phyloP scores from a whole-genome alignment of 306 rosid species.

The Glycine latifolia region DNA sequence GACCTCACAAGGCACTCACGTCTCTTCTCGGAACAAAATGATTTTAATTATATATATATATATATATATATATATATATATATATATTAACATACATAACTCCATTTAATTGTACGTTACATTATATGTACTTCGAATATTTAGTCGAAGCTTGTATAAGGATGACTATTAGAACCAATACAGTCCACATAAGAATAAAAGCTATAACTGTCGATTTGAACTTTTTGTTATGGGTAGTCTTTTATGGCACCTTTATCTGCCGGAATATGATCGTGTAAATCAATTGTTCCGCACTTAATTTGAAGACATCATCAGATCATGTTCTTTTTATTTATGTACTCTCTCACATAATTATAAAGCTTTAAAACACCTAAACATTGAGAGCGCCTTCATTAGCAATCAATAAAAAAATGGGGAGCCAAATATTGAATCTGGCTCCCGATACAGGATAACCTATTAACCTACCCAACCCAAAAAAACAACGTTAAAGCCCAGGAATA shows the following conservation, averaged over 20 bases:
- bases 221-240: too few relatives aligned
- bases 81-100: too few relatives aligned
- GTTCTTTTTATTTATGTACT: not conserved
- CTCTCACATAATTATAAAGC: not conserved
- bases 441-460: conserved; percentile 15
- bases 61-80: too few relatives aligned
- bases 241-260: too few relatives aligned
- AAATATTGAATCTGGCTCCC: conserved; percentile 13
- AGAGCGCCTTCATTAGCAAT: conserved; percentile 32
- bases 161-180: not conserved
- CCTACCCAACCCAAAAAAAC: not conserved
- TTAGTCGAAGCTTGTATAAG: too few relatives aligned
- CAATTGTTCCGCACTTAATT: too few relatives aligned
- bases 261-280: too few relatives aligned
- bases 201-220: too few relatives aligned
- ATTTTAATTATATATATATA: too few relatives aligned
- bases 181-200: too few relatives aligned
- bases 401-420: conserved; percentile 44
- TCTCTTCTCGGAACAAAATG: not conserved
- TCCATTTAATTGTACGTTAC: not conserved
- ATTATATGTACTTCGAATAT: not conserved
- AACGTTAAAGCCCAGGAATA: conserved; percentile 81
- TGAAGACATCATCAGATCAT: not conserved
- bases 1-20: too few relatives aligned
- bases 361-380: not conserved